Evolutionary conservation across 352 stramenopile species (phyloP).

Genomic region (Peronospora destructor): DNA sequence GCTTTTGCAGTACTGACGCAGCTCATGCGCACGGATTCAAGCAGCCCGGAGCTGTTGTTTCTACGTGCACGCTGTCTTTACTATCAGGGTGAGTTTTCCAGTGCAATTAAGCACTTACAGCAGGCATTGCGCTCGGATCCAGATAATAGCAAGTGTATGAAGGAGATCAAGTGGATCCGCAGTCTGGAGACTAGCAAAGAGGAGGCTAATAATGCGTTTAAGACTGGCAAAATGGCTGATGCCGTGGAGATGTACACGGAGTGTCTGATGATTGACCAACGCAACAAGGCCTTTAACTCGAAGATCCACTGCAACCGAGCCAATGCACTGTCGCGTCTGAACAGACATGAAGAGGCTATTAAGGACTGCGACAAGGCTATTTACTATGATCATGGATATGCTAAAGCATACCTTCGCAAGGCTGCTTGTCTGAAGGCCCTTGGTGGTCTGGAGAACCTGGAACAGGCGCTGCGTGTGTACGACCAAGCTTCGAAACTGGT

Average conservation of each 20-base stretch:
- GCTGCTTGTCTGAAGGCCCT: constrained; percentile 68
- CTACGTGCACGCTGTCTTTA: constrained; percentile 86
- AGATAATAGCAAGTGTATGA: constrained; percentile 84
- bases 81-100: constrained; percentile 89
- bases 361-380: constrained; percentile 87
- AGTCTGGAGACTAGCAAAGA: constrained; percentile 83
- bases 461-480: constrained; percentile 88
- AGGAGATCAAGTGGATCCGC: constrained; percentile 85
- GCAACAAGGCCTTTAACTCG: constrained; percentile 89
- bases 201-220: constrained; percentile 87
- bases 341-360: constrained; percentile 81
- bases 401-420: constrained; percentile 85
- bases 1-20: constrained; percentile 75
- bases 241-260: constrained; percentile 87
- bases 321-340: constrained; percentile 76
- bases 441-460: constrained; percentile 82
- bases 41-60: constrained; percentile 79
- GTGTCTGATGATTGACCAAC: constrained; percentile 80
- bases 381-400: constrained; percentile 88
- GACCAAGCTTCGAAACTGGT: constrained; percentile 85
- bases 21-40: constrained; percentile 79
- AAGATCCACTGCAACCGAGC: constrained; percentile 92
- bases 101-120: constrained; percentile 90
- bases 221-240: constrained; percentile 62
- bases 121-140: constrained; percentile 86